Base-by-base conservation (phyloP, 768 basidiomycete species). In the Phaffia australis region DNA sequence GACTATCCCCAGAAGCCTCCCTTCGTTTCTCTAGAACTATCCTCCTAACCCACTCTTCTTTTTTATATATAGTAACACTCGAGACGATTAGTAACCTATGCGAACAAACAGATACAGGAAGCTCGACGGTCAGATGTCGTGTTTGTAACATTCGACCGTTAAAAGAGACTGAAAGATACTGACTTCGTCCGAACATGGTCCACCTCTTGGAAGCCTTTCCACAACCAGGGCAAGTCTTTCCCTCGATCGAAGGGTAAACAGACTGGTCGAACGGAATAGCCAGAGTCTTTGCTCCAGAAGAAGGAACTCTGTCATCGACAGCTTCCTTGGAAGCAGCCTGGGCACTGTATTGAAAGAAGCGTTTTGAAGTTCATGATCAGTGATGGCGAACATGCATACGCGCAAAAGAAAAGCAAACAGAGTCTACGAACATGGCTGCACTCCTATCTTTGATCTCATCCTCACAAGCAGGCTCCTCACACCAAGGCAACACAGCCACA, bases 401-500 rank as follows among this genome's bases (percentile, higher is more conserved):
- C 16, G 61, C 25, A 60, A 23, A 47, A 27, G 60, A 35, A 21
- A 25, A 18, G 52, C 21, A 15, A 46, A 35, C 35, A 63, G 47
- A 7, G 18, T 18, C 25, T 54, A 9, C 9, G 50, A 32, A 48
- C 89, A 87, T 83, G 76, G 84, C 81, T 65, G 84, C 89, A 74
- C 86, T 89, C 69, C 88, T 81, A 73, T 98, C 91, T 80, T 99
- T 98, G 81, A 99, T 97, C 72, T 92, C 89, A 75, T 99, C 94
- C 77, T 99, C 95, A 74, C 95, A 99, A 18, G 81, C 81, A 74
- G 88, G 89, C 23, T 79, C 82, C 77, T 98, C 91, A 77, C 95
- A 98, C 95, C 95, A 99, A 3, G 95, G 95, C 67, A 98, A 83
- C 63, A 87, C 87, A 25, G 87, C 84, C 48, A 91, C 81, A 74